Evolutionary conservation across 805 yeast species (phyloP), one percentile per base, ranked within the genome.

Genomic region (Saturnispora besseyi): DNA sequence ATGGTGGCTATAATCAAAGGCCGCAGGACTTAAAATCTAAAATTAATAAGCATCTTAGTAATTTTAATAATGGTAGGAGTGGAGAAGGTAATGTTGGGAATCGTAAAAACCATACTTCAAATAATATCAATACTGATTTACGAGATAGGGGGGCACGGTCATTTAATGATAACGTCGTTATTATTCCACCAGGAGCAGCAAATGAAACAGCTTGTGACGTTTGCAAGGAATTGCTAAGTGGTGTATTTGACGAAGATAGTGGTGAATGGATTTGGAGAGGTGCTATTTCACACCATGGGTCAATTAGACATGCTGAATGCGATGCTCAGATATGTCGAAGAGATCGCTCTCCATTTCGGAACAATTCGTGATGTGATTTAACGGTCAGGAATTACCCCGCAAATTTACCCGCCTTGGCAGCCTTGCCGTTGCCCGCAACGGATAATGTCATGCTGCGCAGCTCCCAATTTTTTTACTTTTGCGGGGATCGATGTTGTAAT

Each of bases 221-320:
- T 30, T 86, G 95, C 64, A 78, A 77, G 58, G 95, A 87, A 53
- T 71, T 68, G 10, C 70, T 82, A 29, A 68, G 71, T 43, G 83
- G 83, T n/a, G 74, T 74, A 6, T 86, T 82, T 72, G 81, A 79
- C 56, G 91, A 84, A 57, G 84, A 80, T 43, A 65, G 75, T 2
- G 91, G 89, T 51, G 90, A 84, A 56, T 86, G 95, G 95, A 76
- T 85, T 21, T 85, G 90, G 89, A 74, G 70, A 53, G 81, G 83
- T 59, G 82, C 88, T 2, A 70, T 81, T 13, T 12, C 72, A 70
- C 46, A 70, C 69, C 1, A 69, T 73, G 46, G 64, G 65, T 11
- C 59, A 54, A 44, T 72, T 78, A 26, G 77, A 60, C 93, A 86
- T 65, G 81, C 81, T 38, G 72, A 79, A 1, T 86, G 95, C 60